These are phyloP conservation scores for Fusarium liriodendri DNA, from an alignment of 2,329 filamentous ascomycete species.

Conservation along the genomic window DNA sequence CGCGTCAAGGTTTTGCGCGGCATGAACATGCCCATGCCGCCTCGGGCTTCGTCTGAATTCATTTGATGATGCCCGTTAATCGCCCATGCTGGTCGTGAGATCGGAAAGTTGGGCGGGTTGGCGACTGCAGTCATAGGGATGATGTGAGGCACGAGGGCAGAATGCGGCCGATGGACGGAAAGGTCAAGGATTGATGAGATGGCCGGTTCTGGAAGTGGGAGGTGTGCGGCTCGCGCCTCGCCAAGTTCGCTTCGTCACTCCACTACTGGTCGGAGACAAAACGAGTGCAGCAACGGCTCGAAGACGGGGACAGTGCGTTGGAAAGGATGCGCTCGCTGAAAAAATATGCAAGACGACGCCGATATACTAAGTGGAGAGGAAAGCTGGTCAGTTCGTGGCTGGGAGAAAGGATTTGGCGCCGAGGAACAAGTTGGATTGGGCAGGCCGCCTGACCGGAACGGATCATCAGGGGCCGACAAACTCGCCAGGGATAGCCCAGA, in stretches of 20 bases:
- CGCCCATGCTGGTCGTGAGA: conserved; percentile 74
- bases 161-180: conserved; percentile 35
- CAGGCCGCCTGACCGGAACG: conserved; percentile 19
- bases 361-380: conserved; percentile 28
- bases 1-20: conserved; percentile 88
- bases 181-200: conserved; percentile 30
- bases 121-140: conserved; percentile 76
- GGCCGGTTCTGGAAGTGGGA: conserved; percentile 31
- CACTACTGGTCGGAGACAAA: conserved; percentile 22
- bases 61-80: conserved; percentile 74
- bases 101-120: conserved; percentile 71
- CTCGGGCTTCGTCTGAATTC: conserved; percentile 85
- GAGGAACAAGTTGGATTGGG: conserved; percentile 26
- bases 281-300: conserved; percentile 6
- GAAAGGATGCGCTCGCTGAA: conserved; percentile 19
- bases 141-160: conserved; percentile 30
- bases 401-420: conserved; percentile 34
- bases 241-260: conserved; percentile 36
- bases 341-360: conserved; percentile 20
- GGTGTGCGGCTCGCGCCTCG: conserved; percentile 37
- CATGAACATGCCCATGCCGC: conserved; percentile 76
- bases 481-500: conserved; percentile 33
- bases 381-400: conserved; percentile 40
- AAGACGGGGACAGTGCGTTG: not conserved
- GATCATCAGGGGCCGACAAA: conserved; percentile 20